Percentiles rank a stretch among this genome's conserved stretches.
Conservation (phyloP, 2,329 filamentous ascomycete genomes). For the Cladobotryum protrusum region DNA sequence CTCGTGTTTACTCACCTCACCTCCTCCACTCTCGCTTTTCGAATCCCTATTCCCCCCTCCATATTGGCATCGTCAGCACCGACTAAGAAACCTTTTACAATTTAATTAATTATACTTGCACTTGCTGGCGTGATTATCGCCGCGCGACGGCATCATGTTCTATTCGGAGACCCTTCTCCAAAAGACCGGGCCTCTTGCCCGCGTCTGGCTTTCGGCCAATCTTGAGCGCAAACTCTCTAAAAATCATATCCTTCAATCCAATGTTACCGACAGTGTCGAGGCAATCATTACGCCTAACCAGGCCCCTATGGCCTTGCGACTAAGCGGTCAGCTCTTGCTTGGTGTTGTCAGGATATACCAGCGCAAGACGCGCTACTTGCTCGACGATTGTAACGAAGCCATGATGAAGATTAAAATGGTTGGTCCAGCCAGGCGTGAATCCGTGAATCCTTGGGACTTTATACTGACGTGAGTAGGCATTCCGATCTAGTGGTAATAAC, state of each 20-base stretch:
- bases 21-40: constrained; percentile 12
- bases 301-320: constrained; percentile 86
- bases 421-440: constrained; percentile 20
- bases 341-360: constrained; percentile 98
- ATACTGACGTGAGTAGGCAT: constrained; percentile 49
- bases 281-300: constrained; percentile 91
- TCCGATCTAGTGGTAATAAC: constrained; percentile 89
- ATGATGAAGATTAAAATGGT: constrained; percentile 99
- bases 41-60: background rate
- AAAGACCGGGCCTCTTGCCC: constrained; percentile 94
- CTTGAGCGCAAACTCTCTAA: constrained; percentile 98
- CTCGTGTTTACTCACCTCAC: constrained; percentile 26
- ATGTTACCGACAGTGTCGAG: constrained; percentile 89
- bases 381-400: constrained; percentile 97
- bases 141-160: constrained; percentile 64
- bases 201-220: constrained; percentile 97
- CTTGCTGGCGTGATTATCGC: constrained; percentile 24
- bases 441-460: background rate
- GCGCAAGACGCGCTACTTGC: constrained; percentile 88
- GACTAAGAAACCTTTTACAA: background rate
- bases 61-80: background rate
- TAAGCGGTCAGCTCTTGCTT: constrained; percentile 88
- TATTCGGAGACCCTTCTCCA: constrained; percentile 93
- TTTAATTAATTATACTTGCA: constrained; percentile 7
- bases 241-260: constrained; percentile 88